These are phyloP conservation scores for Cladophialophora chaetospira DNA, from an alignment of 2,329 filamentous ascomycete genomes.

Conservation along the genomic window DNA sequence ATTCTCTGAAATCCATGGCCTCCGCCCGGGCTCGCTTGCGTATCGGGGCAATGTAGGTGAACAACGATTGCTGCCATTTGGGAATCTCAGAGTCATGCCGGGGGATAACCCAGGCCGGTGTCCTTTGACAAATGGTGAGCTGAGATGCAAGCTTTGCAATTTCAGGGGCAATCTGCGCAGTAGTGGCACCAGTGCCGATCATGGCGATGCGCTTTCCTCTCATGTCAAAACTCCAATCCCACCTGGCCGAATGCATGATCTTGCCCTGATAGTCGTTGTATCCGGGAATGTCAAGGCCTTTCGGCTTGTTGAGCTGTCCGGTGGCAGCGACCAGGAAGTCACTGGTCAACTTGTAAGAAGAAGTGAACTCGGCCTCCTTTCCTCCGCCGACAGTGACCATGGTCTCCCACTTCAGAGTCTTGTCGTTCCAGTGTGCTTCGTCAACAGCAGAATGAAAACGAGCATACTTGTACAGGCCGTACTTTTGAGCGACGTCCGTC, in stretches of 20 bases:
- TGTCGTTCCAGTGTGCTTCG: conserved; percentile 58
- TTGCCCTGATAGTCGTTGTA: conserved; percentile 35
- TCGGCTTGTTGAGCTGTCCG: conserved; percentile 59
- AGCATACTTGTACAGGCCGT: conserved; percentile 55
- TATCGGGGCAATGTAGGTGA: conserved; percentile 54
- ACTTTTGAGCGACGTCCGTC: conserved; percentile 36
- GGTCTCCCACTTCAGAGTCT: conserved; percentile 55
- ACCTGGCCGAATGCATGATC: conserved; percentile 37
- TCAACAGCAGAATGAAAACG: conserved; percentile 60
- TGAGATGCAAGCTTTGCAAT: conserved; percentile 53
- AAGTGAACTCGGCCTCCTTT: conserved; percentile 60
- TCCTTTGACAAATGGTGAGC: conserved; percentile 59
- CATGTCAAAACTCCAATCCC: conserved; percentile 56
- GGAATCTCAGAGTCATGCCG: conserved; percentile 53
- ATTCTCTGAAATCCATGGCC: conserved; percentile 44
- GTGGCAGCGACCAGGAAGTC: conserved; percentile 62
- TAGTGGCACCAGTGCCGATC: conserved; percentile 62
- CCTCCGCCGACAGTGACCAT: conserved; percentile 53
- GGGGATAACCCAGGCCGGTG: conserved; percentile 61
- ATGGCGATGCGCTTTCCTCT: conserved; percentile 57
- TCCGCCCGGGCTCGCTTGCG: conserved; percentile 53
- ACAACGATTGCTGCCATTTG: conserved; percentile 43
- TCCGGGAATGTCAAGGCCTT: conserved; percentile 37
- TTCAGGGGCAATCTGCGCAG: conserved; percentile 60
- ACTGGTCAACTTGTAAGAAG: conserved; percentile 55